A percentile compares a stretch with the other conserved stretches of the same genome.
Evolutionary conservation across 768 basidiomycete species (phyloP).

Genomic region (Phanerochaete carnosa): DNA sequence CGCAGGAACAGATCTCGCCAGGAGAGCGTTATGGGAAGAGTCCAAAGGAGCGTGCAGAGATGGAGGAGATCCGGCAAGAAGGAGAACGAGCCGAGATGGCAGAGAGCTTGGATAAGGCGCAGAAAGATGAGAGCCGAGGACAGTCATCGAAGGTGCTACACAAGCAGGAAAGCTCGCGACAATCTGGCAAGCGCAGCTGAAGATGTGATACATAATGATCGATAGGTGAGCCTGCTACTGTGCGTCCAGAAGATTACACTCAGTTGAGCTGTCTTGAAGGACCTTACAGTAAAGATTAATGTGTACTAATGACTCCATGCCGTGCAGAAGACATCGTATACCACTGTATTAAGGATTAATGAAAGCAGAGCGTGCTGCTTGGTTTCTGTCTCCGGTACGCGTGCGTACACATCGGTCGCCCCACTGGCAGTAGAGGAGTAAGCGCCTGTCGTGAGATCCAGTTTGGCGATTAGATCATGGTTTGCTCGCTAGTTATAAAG

Average conservation of each 20-base stretch:
- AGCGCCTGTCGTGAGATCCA: not conserved
- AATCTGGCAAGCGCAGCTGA: not conserved
- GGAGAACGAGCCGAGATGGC: slow-evolving; percentile 26
- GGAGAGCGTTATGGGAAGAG: not conserved
- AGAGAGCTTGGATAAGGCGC: slow-evolving; percentile 22
- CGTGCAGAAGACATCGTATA: no score
- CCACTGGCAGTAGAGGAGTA: no score
- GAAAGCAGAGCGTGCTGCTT: no score
- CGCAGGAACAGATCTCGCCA: not conserved
- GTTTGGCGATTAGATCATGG: not conserved
- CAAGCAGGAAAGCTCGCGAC: not conserved
- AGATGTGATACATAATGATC: not conserved
- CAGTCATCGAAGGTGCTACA: not conserved
- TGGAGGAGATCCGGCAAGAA: slow-evolving; percentile 20
- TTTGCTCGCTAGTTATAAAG: not conserved
- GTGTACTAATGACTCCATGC: no score
- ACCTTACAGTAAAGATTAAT: no score
- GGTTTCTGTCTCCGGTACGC: no score
- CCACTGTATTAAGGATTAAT: no score
- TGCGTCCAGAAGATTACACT: no score
- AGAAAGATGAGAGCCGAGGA: not conserved
- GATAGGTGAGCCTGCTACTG: not conserved
- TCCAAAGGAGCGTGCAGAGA: slow-evolving; percentile 14
- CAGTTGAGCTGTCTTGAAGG: no score
- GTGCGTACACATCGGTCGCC: no score